These are phyloP conservation scores for Marasmius tenuissimus DNA, from an alignment of 1,284 basidiomycete species.

Conservation along the genomic window DNA sequence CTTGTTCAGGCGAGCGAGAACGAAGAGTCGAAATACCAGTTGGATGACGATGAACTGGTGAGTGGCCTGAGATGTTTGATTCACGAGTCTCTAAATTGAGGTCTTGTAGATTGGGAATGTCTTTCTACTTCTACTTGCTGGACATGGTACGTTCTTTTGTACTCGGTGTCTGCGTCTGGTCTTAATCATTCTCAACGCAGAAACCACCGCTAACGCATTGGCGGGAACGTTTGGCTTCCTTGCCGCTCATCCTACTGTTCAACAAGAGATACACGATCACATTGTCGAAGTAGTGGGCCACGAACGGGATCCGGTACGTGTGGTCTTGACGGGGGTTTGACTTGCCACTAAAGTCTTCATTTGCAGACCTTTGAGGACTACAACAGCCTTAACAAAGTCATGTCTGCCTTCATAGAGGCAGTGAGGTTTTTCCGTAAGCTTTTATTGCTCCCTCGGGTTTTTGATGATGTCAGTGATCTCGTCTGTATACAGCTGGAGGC, in stretches of 20 bases:
- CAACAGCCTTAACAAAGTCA: conserved; percentile 42
- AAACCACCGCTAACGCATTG: conserved; percentile 50
- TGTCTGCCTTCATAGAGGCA: conserved; percentile 45
- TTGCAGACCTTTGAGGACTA: conserved; percentile 44
- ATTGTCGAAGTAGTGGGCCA: conserved; percentile 40
- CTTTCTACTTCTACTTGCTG: conserved; percentile 53
- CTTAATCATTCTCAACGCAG: conserved; percentile 24
- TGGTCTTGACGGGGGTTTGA: background rate
- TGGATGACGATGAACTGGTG: conserved; percentile 52
- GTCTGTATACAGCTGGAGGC: conserved; percentile 18
- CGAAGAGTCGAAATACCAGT: conserved; percentile 39
- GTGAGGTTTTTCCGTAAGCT: conserved; percentile 46
- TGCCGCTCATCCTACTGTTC: conserved; percentile 41
- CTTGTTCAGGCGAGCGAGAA: conserved; percentile 51
- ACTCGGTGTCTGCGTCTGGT: background rate
- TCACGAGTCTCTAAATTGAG: background rate
- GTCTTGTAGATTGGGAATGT: conserved; percentile 49
- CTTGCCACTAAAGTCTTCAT: background rate
- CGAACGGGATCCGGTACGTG: conserved; percentile 39
- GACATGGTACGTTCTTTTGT: conserved; percentile 43
- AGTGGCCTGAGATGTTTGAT: conserved; percentile 2
- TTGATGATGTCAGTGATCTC: background rate
- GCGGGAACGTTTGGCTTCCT: conserved; percentile 49
- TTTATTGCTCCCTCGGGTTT: background rate
- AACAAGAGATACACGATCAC: conserved; percentile 47